Evolutionary conservation across 2,329 filamentous ascomycete genomes (phyloP), one percentile per base, ranked within the genome.

Genomic region (Akanthomyces uredinophilus): DNA sequence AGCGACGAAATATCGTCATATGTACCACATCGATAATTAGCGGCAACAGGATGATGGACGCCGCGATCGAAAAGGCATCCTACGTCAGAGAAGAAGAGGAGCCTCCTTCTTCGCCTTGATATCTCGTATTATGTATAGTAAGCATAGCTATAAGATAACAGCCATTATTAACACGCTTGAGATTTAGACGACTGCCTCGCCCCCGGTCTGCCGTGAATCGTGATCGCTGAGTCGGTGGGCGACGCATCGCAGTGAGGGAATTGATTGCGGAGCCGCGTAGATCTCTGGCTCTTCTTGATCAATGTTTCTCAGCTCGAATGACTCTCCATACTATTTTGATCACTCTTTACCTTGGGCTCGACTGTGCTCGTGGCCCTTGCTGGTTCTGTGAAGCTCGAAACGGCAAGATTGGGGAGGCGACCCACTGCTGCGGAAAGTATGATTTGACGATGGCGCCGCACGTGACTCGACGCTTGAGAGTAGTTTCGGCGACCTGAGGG

Each of bases 1-100:
- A 83, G 56, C 87, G 88, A 68, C 87, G 90, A 73, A 91, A 91
- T 70, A 89, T 99, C 68, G 81, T 99, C 54, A 93, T 99, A 70
- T 96, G 91, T 73, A 94, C 95, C 55, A 99, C 95, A 18, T 91
- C 90, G 60, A 88, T 99, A 47, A 86, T 98, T 64, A 96, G 87
- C 77, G 95, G 96, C 32, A 91, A 94, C 74, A 87, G 83, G 70
- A 91, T 97, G 78, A 93, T 99, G 83, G 89, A 91, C 54, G 87
- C 88, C 52, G 92, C 90, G 61, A 88, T 94, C 68, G 91, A 95
- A 79, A 89, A 82, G 71, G 81, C 79, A 52, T 84, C 82, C 29
- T 90, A 87, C 73, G 81, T 80, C 47, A 81, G 75, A 67, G 59
- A 49, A 10, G 77, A 80, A 57, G 66, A 59, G 57, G 64, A 62